Evolutionary conservation across 2,329 filamentous ascomycete species (phyloP).

Genomic region (Aspergillus hortae): DNA sequence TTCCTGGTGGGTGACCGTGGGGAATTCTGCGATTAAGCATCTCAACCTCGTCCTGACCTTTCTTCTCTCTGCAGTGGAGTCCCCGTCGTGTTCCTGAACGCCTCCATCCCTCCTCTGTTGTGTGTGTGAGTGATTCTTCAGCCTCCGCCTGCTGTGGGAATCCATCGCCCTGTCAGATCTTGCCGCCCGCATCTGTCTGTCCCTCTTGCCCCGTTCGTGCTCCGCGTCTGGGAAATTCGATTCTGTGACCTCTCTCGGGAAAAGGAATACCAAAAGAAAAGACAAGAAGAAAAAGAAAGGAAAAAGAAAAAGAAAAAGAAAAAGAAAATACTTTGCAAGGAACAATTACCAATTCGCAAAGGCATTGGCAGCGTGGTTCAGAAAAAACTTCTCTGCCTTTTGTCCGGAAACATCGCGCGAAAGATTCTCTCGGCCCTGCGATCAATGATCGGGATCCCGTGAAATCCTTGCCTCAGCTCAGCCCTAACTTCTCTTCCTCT

Average conservation of each 20-base stretch:
- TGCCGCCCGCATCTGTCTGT: constrained; percentile 6
- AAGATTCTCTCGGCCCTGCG: constrained; percentile 17
- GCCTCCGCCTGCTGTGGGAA: constrained; percentile 10
- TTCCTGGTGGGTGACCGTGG: constrained; percentile 39
- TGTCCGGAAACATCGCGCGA: constrained; percentile 14
- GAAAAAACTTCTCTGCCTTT: constrained; percentile 5
- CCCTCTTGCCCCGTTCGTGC: constrained; percentile 16
- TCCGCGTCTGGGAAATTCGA: constrained; percentile 10
- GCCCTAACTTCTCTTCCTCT: constrained; percentile 3
- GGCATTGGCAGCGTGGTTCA: constrained; percentile 12
- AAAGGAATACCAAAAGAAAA: constrained; percentile 11
- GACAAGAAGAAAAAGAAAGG: constrained; percentile 3
- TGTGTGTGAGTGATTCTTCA: constrained; percentile 10
- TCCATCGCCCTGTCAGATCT: constrained; percentile 2
- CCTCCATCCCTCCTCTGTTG: constrained; percentile 13
- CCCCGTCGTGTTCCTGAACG: constrained; percentile 20
- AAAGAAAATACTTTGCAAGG: constrained; percentile 5
- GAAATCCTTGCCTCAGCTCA: constrained; percentile 19
- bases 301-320: constrained; percentile 2
- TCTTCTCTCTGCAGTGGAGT: constrained; percentile 31
- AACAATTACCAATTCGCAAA: constrained; percentile 2
- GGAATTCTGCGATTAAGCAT: constrained; percentile 36
- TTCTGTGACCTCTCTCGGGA: constrained; percentile 16
- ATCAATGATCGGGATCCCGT: constrained; percentile 37
- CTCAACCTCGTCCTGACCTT: constrained; percentile 25